A percentile compares a stretch with the other conserved stretches of the same genome.
Evolutionary conservation across 208 protist genomes (phyloP).

Genomic region (Crithidia fasciculata): DNA sequence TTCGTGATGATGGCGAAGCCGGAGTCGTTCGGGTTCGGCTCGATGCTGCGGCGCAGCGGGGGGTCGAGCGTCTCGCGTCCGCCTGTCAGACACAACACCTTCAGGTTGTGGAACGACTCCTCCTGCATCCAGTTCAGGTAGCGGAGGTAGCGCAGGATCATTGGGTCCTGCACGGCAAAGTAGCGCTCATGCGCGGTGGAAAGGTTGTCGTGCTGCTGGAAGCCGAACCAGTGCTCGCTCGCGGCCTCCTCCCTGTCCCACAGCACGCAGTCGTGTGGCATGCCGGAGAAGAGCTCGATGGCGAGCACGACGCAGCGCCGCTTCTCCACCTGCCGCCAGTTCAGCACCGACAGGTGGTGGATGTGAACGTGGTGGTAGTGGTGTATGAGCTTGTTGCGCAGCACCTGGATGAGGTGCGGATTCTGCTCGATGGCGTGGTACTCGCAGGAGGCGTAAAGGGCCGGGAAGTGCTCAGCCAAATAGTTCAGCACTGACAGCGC

Average conservation of each 20-base stretch:
- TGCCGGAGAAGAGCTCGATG: constrained; percentile 80
- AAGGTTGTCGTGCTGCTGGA: constrained; percentile 83
- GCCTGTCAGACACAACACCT: constrained; percentile 83
- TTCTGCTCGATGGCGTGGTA: constrained; percentile 90
- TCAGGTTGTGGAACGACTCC: constrained; percentile 83
- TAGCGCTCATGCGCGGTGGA: constrained; percentile 76
- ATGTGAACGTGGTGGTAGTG: constrained; percentile 86
- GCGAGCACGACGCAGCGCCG: constrained; percentile 80
- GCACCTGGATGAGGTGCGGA: constrained; percentile 66
- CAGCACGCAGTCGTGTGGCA: constrained; percentile 88
- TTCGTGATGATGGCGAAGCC: constrained; percentile 64
- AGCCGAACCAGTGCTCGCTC: constrained; percentile 86
- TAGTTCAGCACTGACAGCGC: constrained; percentile 81
- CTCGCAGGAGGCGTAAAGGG: constrained; percentile 75
- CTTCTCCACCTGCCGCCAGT: constrained; percentile 79
- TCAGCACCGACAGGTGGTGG: constrained; percentile 80
- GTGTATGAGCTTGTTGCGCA: constrained; percentile 73
- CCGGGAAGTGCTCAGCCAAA: constrained; percentile 85
- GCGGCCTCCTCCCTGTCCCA: constrained; percentile 75
- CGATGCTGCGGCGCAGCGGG: constrained; percentile 54
- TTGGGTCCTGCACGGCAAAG: constrained; percentile 63
- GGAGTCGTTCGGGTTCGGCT: constrained; percentile 64
- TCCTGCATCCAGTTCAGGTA: constrained; percentile 90
- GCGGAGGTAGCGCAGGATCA: constrained; percentile 85
- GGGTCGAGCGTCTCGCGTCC: constrained; percentile 81